A percentile compares a stretch with the other conserved stretches of the same genome.
phyloP scores from a whole-genome alignment of 2,329 filamentous ascomycete genomes.

The Trichoderma simmonsii region DNA sequence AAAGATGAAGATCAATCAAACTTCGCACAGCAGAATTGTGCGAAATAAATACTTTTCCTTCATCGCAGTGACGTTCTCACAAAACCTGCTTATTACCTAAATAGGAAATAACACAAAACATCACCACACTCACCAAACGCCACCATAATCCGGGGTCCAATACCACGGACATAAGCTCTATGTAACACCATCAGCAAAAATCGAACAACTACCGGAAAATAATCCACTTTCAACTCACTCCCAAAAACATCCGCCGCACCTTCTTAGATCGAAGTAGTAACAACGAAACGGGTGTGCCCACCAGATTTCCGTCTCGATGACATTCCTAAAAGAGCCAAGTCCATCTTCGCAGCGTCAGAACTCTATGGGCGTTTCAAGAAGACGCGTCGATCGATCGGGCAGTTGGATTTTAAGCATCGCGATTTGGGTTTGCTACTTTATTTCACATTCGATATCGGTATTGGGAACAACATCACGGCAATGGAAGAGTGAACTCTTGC shows the following conservation, averaged over 20 bases:
- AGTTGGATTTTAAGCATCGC: background rate
- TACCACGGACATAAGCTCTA: background rate
- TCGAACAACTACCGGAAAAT: background rate
- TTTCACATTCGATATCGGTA: background rate
- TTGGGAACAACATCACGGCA: background rate
- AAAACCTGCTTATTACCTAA: background rate
- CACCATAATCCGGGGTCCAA: background rate
- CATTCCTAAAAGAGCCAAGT: conserved; percentile 14
- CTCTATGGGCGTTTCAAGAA: background rate
- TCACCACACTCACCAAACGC: background rate
- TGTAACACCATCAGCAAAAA: background rate
- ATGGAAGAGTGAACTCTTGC: no score
- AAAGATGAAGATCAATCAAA: background rate
- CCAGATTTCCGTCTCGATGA: background rate
- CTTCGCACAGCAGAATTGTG: no score
- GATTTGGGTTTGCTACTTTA: background rate
- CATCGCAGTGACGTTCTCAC: background rate
- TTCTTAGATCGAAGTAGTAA: background rate
- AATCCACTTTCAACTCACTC: background rate
- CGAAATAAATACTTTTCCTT: background rate
- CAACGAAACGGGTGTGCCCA: background rate
- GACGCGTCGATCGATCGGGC: background rate
- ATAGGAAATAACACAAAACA: background rate
- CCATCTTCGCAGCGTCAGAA: background rate
- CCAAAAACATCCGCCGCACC: background rate